Evolutionary conservation across 352 stramenopile genomes (phyloP).

Genomic region (Globisporangium yorkense): DNA sequence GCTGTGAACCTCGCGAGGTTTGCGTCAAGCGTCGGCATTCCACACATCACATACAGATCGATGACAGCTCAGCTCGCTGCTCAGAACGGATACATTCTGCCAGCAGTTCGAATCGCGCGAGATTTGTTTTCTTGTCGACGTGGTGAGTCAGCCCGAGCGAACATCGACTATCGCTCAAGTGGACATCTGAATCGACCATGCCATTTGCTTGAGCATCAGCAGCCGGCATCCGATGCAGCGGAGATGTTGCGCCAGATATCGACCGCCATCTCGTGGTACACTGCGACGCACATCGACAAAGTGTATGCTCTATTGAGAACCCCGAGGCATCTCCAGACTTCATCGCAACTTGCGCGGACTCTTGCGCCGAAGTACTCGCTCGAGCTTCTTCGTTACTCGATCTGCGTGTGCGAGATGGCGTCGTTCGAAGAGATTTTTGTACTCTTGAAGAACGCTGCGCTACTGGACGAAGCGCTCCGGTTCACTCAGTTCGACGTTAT

Average conservation of each 20-base stretch:
- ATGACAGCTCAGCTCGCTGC: constrained; percentile 36
- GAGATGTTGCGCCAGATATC: constrained; percentile 45
- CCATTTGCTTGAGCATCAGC: neutral
- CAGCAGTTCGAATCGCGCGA: constrained; percentile 45
- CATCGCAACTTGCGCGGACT: constrained; percentile 32
- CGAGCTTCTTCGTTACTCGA: constrained; percentile 52
- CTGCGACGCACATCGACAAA: constrained; percentile 43
- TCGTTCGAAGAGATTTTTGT: constrained; percentile 58
- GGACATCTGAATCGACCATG: neutral
- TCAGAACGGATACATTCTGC: constrained; percentile 35
- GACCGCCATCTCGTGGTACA: constrained; percentile 53
- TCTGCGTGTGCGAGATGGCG: constrained; percentile 50
- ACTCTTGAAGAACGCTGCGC: constrained; percentile 46
- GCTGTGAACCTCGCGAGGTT: constrained; percentile 46
- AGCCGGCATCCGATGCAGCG: constrained; percentile 4
- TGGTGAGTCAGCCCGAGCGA: neutral
- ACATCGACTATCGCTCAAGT: neutral
- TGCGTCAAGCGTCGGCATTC: constrained; percentile 36
- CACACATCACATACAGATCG: constrained; percentile 31
- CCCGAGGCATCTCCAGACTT: constrained; percentile 12
- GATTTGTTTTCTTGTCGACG: constrained; percentile 41
- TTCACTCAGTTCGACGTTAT: constrained; percentile 30
- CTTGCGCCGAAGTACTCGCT: constrained; percentile 50
- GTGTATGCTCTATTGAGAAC: constrained; percentile 27
- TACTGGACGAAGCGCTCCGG: constrained; percentile 47